phyloP scores from a whole-genome alignment of 345 rosid species.

The Salix udensis region DNA sequence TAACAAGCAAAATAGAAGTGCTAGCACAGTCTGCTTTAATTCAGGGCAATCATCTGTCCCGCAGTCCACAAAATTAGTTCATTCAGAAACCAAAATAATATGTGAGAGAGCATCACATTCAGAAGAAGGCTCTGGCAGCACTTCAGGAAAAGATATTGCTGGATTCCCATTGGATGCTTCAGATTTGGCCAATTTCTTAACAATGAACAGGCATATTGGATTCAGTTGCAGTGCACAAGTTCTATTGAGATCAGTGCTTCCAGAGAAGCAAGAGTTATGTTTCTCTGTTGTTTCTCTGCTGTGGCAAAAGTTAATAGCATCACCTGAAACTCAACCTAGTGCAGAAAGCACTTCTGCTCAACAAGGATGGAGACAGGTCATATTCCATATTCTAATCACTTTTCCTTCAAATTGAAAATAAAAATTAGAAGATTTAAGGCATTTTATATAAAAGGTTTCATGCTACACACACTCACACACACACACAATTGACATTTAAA shows the following conservation, averaged over 20 bases:
- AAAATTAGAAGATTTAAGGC: background rate
- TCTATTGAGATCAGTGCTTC: constrained; percentile 77
- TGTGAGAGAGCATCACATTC: constrained; percentile 37
- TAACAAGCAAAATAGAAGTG: constrained; percentile 41
- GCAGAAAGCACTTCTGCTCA: constrained; percentile 97
- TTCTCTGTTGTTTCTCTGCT: constrained; percentile 89
- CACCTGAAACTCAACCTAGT: constrained; percentile 83
- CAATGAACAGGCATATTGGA: constrained; percentile 84
- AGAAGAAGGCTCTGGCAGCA: constrained; percentile 49
- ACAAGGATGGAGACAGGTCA: constrained; percentile 99
- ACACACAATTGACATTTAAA: background rate
- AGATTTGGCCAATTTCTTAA: constrained; percentile 93
- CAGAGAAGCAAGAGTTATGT: constrained; percentile 86
- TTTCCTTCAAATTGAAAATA: background rate
- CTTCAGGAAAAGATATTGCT: constrained; percentile 51
- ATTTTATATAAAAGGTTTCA: background rate
- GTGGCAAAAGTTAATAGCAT: constrained; percentile 87
- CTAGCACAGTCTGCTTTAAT: constrained; percentile 35
- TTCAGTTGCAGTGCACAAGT: constrained; percentile 77
- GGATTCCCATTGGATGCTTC: constrained; percentile 79
- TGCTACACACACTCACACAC: background rate
- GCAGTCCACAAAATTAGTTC: constrained; percentile 34
- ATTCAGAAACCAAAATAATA: constrained; percentile 37
- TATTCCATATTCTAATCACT: constrained; percentile 3
- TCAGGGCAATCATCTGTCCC: constrained; percentile 40